Base-by-base conservation (phyloP, 306 rosid species). In the Notholithocarpus densiflorus region DNA sequence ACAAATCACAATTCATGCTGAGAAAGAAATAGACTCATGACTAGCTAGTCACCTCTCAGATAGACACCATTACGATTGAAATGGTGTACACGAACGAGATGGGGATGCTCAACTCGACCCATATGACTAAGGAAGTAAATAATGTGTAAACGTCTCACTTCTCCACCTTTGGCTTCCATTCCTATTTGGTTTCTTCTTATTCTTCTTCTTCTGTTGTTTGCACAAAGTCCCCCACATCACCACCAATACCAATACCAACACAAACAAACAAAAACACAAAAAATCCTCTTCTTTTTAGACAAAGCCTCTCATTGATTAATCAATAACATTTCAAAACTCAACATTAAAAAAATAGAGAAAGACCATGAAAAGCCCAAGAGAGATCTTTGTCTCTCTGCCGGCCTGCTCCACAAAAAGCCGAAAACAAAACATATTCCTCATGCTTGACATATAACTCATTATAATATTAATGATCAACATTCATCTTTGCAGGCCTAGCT, bases 41-140 rank as follows among this genome's bases (percentile, higher is more conserved):
- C 70, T 26, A 1, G 43, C 70, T 29, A 54, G 27, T 4, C 12
- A 94, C 97, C 98, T 92, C 97, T 77, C 5, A 94, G 92, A 84
- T 84, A 86, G 78, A 94, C 97, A 0, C 94, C 97, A 60, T 73
- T 83, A 31, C 90, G 84, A 56, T 88, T 56, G 3, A 87, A 84
- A 83, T 92, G 97, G 45, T 89, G 93, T 71, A 94, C 87, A 11
- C 94, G 91, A 74, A 92, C 80, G 65, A 94, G 97, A 83, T 94
- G 97, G n/a, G 94, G 96, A 26, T 89, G 96, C 13, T 90, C 94
- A 12, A 81, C 69, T 5, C 78, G 91, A 69, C 92, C 93, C 78
- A 82, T 80, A 27, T 82, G 90, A 72, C 83, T 87, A 20, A 94
- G 92, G 68, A 87, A 92, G 78, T 94, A 94, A 53, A 92, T 66